Conservation (phyloP, 352 stramenopile genomes). For the Phytophthora boehmeriae region DNA sequence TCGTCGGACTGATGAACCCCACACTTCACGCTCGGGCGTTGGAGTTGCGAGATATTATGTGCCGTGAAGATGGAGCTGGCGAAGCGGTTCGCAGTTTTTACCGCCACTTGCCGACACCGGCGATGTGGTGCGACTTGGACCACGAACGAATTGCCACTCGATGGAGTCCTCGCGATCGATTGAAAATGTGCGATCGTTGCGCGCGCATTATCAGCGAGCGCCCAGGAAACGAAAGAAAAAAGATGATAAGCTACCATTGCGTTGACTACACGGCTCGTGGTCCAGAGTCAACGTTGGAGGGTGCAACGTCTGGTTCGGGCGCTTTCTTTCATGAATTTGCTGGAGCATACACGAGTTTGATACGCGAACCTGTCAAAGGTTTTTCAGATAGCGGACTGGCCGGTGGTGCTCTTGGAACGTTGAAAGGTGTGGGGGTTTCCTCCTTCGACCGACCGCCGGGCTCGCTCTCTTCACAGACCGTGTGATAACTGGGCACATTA, state of each 20-base stretch:
- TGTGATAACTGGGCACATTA: constrained; percentile 40
- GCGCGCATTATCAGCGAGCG: constrained; percentile 32
- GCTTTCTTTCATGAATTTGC: constrained; percentile 41
- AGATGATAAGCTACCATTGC: constrained; percentile 38
- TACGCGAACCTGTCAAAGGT: constrained; percentile 30
- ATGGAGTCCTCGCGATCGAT: constrained; percentile 37
- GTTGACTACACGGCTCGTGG: constrained; percentile 55
- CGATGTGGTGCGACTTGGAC: constrained; percentile 76
- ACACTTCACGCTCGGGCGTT: constrained; percentile 54
- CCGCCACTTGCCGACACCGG: constrained; percentile 76
- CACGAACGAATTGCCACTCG: constrained; percentile 37
- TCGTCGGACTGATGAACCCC: constrained; percentile 55
- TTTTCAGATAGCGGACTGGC: constrained; percentile 14
- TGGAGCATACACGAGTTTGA: constrained; percentile 37
- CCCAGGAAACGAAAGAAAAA: constrained; percentile 35
- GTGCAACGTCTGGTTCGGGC: constrained; percentile 34
- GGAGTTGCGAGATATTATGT: constrained; percentile 58
- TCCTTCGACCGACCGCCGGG: constrained; percentile 38
- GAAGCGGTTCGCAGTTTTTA: constrained; percentile 88
- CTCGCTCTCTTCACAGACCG: constrained; percentile 34
- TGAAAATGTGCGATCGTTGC: constrained; percentile 51
- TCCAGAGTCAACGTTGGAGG: constrained; percentile 42
- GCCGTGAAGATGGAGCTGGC: constrained; percentile 81
- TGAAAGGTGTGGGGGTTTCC: constrained; percentile 32
- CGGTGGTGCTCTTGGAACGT: constrained; percentile 12